These are phyloP conservation scores for Alnus glutinosa DNA, from an alignment of 306 rosid species.

Conservation along the genomic window DNA sequence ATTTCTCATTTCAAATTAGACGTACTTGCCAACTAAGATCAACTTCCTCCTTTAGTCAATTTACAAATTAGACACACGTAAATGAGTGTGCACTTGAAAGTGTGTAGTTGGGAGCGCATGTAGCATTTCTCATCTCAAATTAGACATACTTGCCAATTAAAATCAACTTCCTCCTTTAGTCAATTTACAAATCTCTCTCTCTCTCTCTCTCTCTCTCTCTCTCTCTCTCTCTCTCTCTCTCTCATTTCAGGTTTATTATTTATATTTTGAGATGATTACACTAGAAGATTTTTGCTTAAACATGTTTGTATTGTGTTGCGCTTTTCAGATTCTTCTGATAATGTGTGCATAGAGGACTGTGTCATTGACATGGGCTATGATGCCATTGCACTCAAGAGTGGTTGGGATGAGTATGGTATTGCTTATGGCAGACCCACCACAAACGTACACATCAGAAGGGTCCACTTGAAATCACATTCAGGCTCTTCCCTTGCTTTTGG, in stretches of 20 bases:
- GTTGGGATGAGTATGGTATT: constrained; percentile 99
- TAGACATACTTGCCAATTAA: not conserved
- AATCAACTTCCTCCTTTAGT: not conserved
- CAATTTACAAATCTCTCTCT: not conserved
- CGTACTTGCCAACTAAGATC: no score
- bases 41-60: no score
- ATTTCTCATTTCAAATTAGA: no score
- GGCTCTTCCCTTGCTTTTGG: constrained; percentile 88
- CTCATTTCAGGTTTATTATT: not conserved
- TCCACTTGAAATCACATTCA: constrained; percentile 62
- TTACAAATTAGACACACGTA: no score
- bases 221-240: not conserved
- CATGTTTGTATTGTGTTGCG: not conserved
- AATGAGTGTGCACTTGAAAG: no score
- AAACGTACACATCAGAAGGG: constrained; percentile 74
- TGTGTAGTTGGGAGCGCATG: no score
- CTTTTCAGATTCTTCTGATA: constrained; percentile 87
- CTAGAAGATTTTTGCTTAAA: not conserved
- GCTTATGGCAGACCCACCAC: constrained; percentile 82
- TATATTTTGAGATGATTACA: constrained; percentile 3
- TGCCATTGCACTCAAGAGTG: constrained; percentile 87
- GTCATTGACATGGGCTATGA: constrained; percentile 68
- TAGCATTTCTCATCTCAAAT: not conserved
- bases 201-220: not conserved
- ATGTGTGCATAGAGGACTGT: constrained; percentile 91